These are phyloP conservation scores for Fomitopsis serialis DNA, from an alignment of 768 basidiomycete species.

Conservation along the genomic window DNA sequence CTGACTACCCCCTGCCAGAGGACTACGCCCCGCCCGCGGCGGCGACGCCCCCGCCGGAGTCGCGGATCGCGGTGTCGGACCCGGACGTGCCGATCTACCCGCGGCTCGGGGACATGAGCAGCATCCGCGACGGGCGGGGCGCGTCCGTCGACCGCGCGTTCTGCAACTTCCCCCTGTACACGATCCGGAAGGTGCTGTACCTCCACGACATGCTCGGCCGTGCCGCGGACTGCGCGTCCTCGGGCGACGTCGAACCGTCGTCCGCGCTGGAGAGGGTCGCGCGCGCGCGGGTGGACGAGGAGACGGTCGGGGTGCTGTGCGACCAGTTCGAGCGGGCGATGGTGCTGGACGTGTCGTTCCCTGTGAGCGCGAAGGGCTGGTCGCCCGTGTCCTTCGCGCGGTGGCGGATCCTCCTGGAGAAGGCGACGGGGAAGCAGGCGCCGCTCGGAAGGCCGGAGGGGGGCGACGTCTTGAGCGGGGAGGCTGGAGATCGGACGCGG, in stretches of 20 bases:
- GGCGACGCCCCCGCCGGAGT: background rate
- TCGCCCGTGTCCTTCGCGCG: background rate
- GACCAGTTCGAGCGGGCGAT: background rate
- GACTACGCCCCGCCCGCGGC: background rate
- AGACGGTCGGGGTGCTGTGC: background rate
- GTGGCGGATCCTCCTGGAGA: background rate
- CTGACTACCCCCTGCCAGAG: conserved; percentile 2
- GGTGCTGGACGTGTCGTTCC: background rate
- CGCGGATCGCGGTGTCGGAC: conserved; percentile 7
- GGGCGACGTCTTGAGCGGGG: too few relatives aligned
- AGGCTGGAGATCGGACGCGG: background rate
- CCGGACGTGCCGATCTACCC: conserved; percentile 37
- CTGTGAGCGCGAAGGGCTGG: background rate
- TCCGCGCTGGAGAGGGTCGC: too few relatives aligned
- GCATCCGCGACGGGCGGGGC: conserved; percentile 53
- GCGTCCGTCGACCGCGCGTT: conserved; percentile 56
- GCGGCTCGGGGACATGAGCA: conserved; percentile 56
- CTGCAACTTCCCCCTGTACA: conserved; percentile 53
- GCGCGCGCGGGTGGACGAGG: too few relatives aligned
- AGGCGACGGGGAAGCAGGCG: background rate
- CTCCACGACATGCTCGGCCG: conserved; percentile 49
- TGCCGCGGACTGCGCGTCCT: background rate
- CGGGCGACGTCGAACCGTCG: too few relatives aligned
- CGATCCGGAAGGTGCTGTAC: conserved; percentile 62
- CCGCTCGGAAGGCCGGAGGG: background rate